Base-by-base conservation (phyloP, 768 basidiomycete genomes). In the Trametes meyenii region DNA sequence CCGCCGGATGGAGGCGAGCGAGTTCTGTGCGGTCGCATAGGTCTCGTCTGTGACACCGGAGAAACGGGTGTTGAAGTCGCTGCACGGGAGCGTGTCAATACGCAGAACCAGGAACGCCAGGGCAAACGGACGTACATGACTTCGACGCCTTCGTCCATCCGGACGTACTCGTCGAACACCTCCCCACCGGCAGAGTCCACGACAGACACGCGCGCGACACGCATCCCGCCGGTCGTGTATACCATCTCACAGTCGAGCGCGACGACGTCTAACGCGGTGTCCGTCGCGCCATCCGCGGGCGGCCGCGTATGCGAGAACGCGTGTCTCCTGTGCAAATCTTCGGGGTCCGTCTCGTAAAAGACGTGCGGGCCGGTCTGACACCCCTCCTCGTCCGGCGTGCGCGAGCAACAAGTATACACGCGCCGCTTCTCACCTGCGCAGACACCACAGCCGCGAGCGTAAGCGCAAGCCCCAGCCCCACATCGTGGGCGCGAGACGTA, bases 221-320 rank as follows among this genome's bases (percentile, higher is more conserved):
- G 87, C 82, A 94, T 85, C 0, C 97, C 97, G 5, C 90, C 92
- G 0, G 96, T 98, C 0, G 94, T 91, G 76, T 96, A 94, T 10
- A 98, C 81, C 92, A 98, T 94, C 75, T 99, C 97, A 70, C 97
- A 98, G 72, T 99, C 97, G 51, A 98, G 78, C 0, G 93, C 93
- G 5, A 88, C 91, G 4, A 98, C 83, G 58, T 95, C 91, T 46
- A 93, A 75, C 1, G 82, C 77, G 2, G 76, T 72, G 53, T 77
- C 76, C 1, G 68, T 46, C 12, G 68, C 5, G 24, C n/a, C 13
- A 40, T 54, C 44, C 17, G 58, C 56, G 2, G 66, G 63, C 3
- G 71, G 63, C 8, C 76, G 70, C 21, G 80, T 75, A 68, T 73
- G 46, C 38, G 93, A 85, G 74, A 95, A 97, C 0, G 88, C 73